phyloP scores from a whole-genome alignment of 495 filamentous ascomycete genomes.

The Cryomyces minteri region DNA sequence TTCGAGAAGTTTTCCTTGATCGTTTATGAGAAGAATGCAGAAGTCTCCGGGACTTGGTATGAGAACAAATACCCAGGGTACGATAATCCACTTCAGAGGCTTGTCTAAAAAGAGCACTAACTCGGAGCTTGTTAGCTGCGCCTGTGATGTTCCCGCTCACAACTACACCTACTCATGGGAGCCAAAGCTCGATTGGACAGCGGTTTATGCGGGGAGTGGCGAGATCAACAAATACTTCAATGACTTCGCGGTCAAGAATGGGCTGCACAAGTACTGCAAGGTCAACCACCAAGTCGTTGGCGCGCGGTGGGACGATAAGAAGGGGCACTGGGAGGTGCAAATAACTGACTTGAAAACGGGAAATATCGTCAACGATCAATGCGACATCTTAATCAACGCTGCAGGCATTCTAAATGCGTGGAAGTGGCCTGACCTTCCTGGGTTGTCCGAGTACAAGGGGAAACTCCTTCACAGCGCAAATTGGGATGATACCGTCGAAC shows the following conservation, averaged over 20 bases:
- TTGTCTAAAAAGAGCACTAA: not conserved
- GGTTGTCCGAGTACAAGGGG: conserved; percentile 17
- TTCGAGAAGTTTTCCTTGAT: conserved; percentile 10
- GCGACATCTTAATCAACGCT: conserved; percentile 18
- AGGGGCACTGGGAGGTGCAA: conserved; percentile 17
- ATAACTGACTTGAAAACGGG: conserved; percentile 11
- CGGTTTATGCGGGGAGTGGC: conserved; percentile 2
- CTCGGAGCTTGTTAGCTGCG: conserved; percentile 1
- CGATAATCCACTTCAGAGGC: conserved; percentile 1
- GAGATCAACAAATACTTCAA: conserved; percentile 14
- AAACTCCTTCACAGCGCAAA: conserved; percentile 15
- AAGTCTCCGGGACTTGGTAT: conserved; percentile 14
- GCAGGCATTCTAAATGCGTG: conserved; percentile 19
- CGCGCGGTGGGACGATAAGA: conserved; percentile 15
- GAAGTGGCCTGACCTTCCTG: conserved; percentile 18
- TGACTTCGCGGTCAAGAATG: conserved; percentile 6
- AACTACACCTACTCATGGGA: conserved; percentile 12
- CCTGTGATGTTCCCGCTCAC: conserved; percentile 12
- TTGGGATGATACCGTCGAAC: conserved; percentile 16
- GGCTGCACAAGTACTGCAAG: conserved; percentile 5
- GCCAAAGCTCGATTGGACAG: conserved; percentile 12
- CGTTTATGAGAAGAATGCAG: conserved; percentile 13
- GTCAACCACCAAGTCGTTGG: conserved; percentile 3
- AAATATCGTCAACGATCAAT: conserved; percentile 11
- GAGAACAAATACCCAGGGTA: conserved; percentile 19